Conservation (phyloP, 2,329 filamentous ascomycete genomes). For the Harringtonia lauricola region DNA sequence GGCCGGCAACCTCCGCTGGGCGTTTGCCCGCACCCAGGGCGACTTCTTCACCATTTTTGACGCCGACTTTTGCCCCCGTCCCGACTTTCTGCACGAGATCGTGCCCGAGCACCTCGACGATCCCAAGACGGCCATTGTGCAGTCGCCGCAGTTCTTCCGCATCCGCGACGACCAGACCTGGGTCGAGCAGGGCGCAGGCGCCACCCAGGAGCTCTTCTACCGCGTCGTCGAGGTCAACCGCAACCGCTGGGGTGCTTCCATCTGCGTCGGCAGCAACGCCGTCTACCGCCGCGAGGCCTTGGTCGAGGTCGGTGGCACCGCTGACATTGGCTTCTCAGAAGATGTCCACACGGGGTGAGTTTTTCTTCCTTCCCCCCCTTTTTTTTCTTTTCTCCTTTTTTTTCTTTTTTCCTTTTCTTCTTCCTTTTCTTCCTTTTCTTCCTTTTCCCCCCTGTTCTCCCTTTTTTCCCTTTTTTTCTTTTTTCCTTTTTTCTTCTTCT, state of each 20-base stretch:
- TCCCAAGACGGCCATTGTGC: constrained; percentile 3
- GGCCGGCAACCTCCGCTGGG: constrained; percentile 5
- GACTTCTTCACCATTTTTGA: constrained; percentile 5
- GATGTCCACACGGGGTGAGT: constrained; percentile 5
- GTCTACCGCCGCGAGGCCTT: constrained; percentile 3
- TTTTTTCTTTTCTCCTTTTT: not conserved
- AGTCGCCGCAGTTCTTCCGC: constrained; percentile 5
- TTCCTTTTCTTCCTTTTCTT: too few species aligned
- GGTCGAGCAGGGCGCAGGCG: constrained; percentile 5
- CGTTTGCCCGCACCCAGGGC: not conserved
- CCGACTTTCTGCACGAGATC: constrained; percentile 1
- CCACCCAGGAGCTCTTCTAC: constrained; percentile 6
- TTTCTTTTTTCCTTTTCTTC: too few species aligned
- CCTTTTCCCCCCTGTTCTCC: not conserved
- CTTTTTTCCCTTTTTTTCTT: too few species aligned
- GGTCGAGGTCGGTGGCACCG: constrained; percentile 3
- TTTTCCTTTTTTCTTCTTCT: too few species aligned
- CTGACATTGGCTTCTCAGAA: constrained; percentile 6
- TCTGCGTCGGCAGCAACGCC: constrained; percentile 5
- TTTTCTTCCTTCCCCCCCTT: too few species aligned
- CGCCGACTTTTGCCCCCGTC: constrained; percentile 5
- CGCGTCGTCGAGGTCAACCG: constrained; percentile 6
- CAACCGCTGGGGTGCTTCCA: constrained; percentile 4
- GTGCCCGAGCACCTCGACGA: not conserved
- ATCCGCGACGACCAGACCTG: constrained; percentile 3